phyloP scores from a whole-genome alignment of 2,329 filamentous ascomycete genomes.

The Ophiocordyceps australis region DNA sequence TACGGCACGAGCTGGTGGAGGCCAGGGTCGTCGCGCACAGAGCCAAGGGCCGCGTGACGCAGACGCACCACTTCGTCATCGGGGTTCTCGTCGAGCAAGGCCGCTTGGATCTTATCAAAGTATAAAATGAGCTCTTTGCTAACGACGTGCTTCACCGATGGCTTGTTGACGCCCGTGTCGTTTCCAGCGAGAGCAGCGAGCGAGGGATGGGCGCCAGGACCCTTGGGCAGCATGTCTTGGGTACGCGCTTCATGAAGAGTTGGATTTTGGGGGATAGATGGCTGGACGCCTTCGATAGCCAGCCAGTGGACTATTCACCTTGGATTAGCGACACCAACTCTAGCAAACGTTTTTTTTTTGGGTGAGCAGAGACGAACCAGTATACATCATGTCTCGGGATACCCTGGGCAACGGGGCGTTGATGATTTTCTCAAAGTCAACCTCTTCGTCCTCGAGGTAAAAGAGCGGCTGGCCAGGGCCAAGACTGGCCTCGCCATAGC shows the following conservation, averaged over 20 bases:
- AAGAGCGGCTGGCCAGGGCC: constrained; percentile 89
- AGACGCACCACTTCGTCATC: constrained; percentile 58
- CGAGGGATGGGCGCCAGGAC: constrained; percentile 70
- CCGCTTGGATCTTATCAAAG: constrained; percentile 86
- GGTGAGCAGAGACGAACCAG: constrained; percentile 39
- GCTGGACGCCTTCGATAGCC: constrained; percentile 91
- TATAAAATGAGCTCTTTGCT: constrained; percentile 93
- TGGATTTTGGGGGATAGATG: constrained; percentile 90
- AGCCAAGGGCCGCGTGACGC: constrained; percentile 69
- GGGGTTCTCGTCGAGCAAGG: constrained; percentile 72
- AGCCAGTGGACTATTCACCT: constrained; percentile 89
- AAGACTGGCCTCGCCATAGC: constrained; percentile 85
- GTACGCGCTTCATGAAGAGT: constrained; percentile 68
- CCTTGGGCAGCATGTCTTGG: constrained; percentile 78
- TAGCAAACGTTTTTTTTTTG: too few species aligned
- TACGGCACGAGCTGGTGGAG: constrained; percentile 93
- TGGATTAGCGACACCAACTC: too few species aligned
- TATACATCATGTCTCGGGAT: constrained; percentile 81
- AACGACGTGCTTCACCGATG: constrained; percentile 86
- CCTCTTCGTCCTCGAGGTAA: constrained; percentile 95
- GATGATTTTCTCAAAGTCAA: constrained; percentile 97
- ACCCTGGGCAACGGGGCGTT: constrained; percentile 92
- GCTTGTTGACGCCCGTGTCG: constrained; percentile 71
- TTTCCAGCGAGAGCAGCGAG: constrained; percentile 66
- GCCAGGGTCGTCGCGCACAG: constrained; percentile 74